These are phyloP conservation scores for Nidularia pulvinata DNA, from an alignment of 768 basidiomycete genomes.

Conservation along the genomic window DNA sequence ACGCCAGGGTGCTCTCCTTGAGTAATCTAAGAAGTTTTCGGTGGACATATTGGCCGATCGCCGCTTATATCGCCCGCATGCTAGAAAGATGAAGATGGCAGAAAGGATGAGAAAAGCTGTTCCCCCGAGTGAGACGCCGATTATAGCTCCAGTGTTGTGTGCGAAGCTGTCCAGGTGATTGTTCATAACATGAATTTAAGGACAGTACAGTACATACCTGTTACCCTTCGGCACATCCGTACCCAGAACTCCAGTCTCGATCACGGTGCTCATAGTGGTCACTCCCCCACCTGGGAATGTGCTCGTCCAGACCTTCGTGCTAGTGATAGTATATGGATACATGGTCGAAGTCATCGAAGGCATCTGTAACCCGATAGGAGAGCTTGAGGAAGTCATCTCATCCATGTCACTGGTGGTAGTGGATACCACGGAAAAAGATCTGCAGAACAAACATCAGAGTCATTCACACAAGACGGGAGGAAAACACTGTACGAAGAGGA, in stretches of 20 bases:
- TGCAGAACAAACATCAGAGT: too few species aligned
- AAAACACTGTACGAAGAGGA: too few species aligned
- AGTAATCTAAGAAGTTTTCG: conserved; percentile 15
- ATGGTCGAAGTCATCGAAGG: background rate
- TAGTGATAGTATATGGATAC: conserved; percentile 8
- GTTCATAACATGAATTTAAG: background rate
- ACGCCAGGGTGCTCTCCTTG: conserved; percentile 18
- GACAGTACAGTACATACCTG: conserved; percentile 11
- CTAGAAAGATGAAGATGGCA: conserved; percentile 26
- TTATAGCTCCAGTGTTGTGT: conserved; percentile 33
- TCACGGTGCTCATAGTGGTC: conserved; percentile 13
- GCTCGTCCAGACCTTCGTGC: conserved; percentile 11
- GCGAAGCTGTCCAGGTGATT: conserved; percentile 22
- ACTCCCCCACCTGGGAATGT: conserved; percentile 10
- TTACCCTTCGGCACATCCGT: conserved; percentile 20
- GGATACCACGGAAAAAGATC: too few species aligned
- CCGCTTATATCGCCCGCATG: conserved; percentile 23
- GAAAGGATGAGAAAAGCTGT: conserved; percentile 21
- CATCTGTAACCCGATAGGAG: background rate
- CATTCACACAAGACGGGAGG: too few species aligned
- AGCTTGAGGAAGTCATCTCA: background rate
- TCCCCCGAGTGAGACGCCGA: conserved; percentile 30
- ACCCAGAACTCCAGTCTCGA: conserved; percentile 26
- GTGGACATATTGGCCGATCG: conserved; percentile 9
- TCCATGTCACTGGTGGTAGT: too few species aligned